A percentile compares a stretch with the other conserved stretches of the same genome.
These are phyloP conservation scores for Populus hybrid DNA, from an alignment of 441 rosid genomes.

Conservation along the genomic window DNA sequence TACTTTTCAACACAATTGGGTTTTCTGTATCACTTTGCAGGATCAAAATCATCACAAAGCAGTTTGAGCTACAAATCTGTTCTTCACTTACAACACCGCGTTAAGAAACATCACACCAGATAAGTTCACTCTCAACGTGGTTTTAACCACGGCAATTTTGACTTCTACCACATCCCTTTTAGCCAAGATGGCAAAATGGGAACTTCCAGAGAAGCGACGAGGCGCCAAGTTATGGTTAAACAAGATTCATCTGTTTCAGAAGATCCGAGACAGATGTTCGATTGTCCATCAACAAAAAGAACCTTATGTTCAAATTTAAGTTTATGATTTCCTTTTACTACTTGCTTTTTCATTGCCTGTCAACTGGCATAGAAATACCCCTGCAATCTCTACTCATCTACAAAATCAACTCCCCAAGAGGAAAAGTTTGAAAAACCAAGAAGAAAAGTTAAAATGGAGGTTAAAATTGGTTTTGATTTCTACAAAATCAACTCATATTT, in stretches of 20 bases:
- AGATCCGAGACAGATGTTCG: neutral
- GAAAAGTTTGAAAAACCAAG: too few species aligned
- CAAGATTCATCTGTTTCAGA: neutral
- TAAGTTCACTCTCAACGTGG: slow-evolving; percentile 14
- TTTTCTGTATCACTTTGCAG: slow-evolving; percentile 30
- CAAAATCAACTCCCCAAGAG: neutral
- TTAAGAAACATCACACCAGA: slow-evolving; percentile 27
- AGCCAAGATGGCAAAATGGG: neutral
- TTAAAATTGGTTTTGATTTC: neutral
- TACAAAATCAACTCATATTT: neutral
- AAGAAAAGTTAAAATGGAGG: too few species aligned
- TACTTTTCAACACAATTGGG: slow-evolving; percentile 37
- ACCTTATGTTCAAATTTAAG: neutral
- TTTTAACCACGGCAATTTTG: slow-evolving; percentile 23
- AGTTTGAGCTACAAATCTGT: slow-evolving; percentile 38
- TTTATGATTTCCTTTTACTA: neutral
- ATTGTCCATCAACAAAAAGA: neutral
- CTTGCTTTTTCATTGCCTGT: neutral
- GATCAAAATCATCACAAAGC: slow-evolving; percentile 37
- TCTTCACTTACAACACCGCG: slow-evolving; percentile 28
- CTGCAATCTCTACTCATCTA: neutral
- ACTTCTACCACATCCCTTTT: slow-evolving; percentile 18
- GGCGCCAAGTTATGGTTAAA: neutral
- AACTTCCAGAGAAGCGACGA: neutral
- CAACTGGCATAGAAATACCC: neutral